Percentiles rank a stretch among this genome's conserved stretches.
Evolutionary conservation across 2,329 filamentous ascomycete species (phyloP).

Genomic region (Trichoderma lentiforme): DNA sequence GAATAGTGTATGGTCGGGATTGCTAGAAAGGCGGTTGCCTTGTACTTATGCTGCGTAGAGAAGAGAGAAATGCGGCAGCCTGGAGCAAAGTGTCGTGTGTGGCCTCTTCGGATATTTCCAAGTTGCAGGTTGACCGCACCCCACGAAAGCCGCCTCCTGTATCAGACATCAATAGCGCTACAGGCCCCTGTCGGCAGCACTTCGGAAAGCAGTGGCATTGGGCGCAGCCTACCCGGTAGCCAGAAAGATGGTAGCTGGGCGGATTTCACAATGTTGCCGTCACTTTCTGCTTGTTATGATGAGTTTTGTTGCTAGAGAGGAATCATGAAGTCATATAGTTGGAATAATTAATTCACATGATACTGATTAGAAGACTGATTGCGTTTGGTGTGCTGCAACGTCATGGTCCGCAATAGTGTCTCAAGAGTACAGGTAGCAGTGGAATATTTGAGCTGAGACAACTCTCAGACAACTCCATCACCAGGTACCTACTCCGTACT

Average conservation of each 20-base stretch:
- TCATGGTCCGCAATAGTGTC: background rate
- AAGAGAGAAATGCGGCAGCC: conserved; percentile 12
- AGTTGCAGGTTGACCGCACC: conserved; percentile 18
- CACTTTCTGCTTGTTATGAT: background rate
- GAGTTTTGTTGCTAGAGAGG: background rate
- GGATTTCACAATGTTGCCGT: background rate
- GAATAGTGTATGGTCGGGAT: background rate
- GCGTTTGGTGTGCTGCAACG: background rate
- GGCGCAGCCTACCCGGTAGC: background rate
- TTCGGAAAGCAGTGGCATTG: background rate
- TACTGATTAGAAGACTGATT: background rate
- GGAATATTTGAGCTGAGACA: background rate
- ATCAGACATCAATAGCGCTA: conserved; percentile 3
- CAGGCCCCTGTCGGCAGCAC: background rate
- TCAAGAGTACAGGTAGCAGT: background rate
- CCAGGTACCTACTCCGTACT: background rate
- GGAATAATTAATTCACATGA: background rate
- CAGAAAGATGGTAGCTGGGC: background rate
- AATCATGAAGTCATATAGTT: background rate
- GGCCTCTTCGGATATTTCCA: conserved; percentile 7
- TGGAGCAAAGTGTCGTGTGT: conserved; percentile 11
- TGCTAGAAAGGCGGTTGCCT: background rate
- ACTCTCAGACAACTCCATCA: background rate
- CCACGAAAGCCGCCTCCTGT: conserved; percentile 17
- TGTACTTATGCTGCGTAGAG: background rate